These are phyloP conservation scores for Lentinula sp. DNA, from an alignment of 768 basidiomycete genomes.

Conservation along the genomic window DNA sequence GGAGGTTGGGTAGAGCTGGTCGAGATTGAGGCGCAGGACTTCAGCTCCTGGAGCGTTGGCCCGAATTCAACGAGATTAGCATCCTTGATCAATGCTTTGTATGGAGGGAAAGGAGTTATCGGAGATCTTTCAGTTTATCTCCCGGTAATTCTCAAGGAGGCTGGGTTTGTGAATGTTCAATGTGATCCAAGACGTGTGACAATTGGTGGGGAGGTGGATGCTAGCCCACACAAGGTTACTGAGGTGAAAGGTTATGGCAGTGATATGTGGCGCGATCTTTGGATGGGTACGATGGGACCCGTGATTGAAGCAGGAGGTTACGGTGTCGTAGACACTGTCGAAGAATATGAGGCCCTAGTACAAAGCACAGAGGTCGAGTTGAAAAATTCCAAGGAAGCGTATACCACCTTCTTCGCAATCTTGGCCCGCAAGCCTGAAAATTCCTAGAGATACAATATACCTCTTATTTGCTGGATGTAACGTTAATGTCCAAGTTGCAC, in stretches of 20 bases:
- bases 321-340: constrained; percentile 9
- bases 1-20: constrained; percentile 15
- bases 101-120: constrained; percentile 9
- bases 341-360: constrained; percentile 1
- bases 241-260: background rate
- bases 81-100: constrained; percentile 5
- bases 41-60: constrained; percentile 2
- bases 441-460: no score
- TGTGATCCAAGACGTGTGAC: background rate
- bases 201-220: background rate
- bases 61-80: background rate
- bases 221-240: background rate
- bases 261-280: constrained; percentile 8
- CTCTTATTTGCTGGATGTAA: no score
- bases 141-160: background rate
- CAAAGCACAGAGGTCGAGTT: constrained; percentile 7
- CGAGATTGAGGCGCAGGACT: constrained; percentile 6
- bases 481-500: no score
- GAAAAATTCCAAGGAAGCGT: background rate
- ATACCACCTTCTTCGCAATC: background rate
- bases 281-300: constrained; percentile 14
- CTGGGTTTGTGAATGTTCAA: background rate
- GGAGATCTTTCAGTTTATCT: constrained; percentile 1
- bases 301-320: constrained; percentile 11
- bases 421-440: background rate